Evolutionary conservation across 2,329 filamentous ascomycete genomes (phyloP), one percentile per base, ranked within the genome.

Genomic region (Diplodia corticola): DNA sequence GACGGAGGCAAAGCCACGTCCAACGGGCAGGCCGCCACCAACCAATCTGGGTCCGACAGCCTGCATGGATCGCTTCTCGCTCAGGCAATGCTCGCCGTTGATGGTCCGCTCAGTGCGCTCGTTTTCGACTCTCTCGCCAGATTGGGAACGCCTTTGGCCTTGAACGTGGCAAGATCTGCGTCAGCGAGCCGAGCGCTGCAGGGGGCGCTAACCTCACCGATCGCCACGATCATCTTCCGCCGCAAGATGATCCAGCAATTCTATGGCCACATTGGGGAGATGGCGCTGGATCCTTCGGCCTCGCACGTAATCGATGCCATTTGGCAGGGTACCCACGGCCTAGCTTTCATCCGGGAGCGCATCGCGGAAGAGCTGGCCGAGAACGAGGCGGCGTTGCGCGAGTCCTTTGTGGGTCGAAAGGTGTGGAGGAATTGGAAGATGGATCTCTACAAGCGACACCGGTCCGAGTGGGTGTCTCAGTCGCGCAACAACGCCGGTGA

Each of bases 11-110:
- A 70, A 17, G 65, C 64, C 30, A 77, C 72, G 46, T 69, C 73
- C 59, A 71, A 74, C 63, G 70, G 61, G 48, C 65, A 68, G 57
- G 28, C 22, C 50, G 60, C 40, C 40, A 20, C 54, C 10, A 70
- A 48, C 44, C 71, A 73, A 37, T 70, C 74, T 6, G 59, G 70
- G 61, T 74, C 80, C 70, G 71, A 86, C 80, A 87, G 92, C 83
- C 78, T 92, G 75, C 93, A 99, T 80, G 92, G 90, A 67, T 92
- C 91, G 22, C 84, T 97, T 54, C 85, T 99, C 30, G 89, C 91
- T 9, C 89, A 95, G 68, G 81, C 90, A 4, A 90, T 99, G 81
- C 86, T 98, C 60, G 80, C 86, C 7, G 89, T 92, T 28, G 86
- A 91, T 0, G 92, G 92, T 0, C 78, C 85, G 0, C 82, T 93